phyloP scores from a whole-genome alignment of 495 filamentous ascomycete genomes.

The Hyaloscypha hepaticicola region DNA sequence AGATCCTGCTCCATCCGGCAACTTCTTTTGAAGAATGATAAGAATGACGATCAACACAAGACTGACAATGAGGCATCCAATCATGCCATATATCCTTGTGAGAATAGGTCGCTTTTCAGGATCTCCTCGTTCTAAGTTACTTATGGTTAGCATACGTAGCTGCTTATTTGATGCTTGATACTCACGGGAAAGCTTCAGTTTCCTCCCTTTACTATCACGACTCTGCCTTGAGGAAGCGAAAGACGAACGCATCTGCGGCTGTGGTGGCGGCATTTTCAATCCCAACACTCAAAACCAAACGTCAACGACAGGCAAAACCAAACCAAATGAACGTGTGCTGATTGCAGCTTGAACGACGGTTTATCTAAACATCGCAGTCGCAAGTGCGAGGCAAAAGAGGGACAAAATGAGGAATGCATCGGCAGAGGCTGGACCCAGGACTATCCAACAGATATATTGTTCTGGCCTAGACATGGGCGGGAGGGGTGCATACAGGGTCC shows the following conservation, averaged over 20 bases:
- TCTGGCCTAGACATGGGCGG: background rate
- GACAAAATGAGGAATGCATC: background rate
- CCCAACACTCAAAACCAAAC: background rate
- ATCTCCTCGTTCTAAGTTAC: constrained; percentile 8
- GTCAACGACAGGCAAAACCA: background rate
- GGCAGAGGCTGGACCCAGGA: too few species aligned
- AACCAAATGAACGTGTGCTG: background rate
- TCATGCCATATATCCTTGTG: constrained; percentile 12
- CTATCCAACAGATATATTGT: background rate
- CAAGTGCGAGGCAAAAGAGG: background rate
- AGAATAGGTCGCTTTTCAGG: constrained; percentile 10
- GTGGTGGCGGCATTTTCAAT: background rate
- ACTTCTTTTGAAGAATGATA: constrained; percentile 13
- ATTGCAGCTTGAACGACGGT: background rate
- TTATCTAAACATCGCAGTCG: background rate
- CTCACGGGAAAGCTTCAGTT: background rate
- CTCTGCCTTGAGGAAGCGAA: background rate
- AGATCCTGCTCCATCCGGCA: constrained; percentile 14
- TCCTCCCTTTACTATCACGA: background rate
- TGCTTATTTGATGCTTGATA: background rate
- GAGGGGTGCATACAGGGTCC: background rate
- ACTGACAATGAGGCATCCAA: constrained; percentile 15
- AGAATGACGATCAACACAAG: constrained; percentile 14
- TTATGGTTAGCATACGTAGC: background rate
- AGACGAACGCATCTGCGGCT: background rate